These are phyloP conservation scores for Claviceps capensis DNA, from an alignment of 2,329 filamentous ascomycete genomes.

Conservation along the genomic window DNA sequence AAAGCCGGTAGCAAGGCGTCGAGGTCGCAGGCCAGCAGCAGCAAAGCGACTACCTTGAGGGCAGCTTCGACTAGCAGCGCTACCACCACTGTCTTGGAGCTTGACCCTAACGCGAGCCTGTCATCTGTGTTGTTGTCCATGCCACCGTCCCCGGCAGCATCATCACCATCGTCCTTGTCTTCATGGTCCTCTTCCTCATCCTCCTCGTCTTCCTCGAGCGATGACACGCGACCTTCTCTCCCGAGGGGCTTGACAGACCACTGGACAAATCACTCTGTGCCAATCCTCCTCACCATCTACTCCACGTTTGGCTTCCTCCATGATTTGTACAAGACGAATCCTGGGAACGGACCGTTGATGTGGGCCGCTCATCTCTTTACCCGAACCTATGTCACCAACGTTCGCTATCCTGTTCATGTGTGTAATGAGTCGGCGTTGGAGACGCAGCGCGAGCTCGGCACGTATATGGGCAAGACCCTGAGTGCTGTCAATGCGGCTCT, in stretches of 20 bases:
- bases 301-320: constrained; percentile 21
- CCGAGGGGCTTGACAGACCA: constrained; percentile 18
- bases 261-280: constrained; percentile 25
- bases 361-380: constrained; percentile 27
- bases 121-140: not conserved
- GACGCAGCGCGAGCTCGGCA: constrained; percentile 19
- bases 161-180: not conserved
- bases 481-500: constrained; percentile 25
- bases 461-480: constrained; percentile 23
- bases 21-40: not conserved
- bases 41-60: not conserved
- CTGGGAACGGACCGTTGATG: constrained; percentile 20
- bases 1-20: not conserved
- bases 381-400: constrained; percentile 25
- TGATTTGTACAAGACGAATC: constrained; percentile 13
- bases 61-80: constrained; percentile 1
- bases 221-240: constrained; percentile 6
- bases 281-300: constrained; percentile 26
- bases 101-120: not conserved
- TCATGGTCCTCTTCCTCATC: not conserved
- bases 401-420: constrained; percentile 19
- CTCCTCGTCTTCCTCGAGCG: not conserved
- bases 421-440: constrained; percentile 12
- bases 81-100: constrained; percentile 3
- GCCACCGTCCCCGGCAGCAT: not conserved